A percentile compares a stretch with the other conserved stretches of the same genome.
Evolutionary conservation across 1,139 yeast genomes (phyloP).

Genomic region (Hyphopichia khmerensis): DNA sequence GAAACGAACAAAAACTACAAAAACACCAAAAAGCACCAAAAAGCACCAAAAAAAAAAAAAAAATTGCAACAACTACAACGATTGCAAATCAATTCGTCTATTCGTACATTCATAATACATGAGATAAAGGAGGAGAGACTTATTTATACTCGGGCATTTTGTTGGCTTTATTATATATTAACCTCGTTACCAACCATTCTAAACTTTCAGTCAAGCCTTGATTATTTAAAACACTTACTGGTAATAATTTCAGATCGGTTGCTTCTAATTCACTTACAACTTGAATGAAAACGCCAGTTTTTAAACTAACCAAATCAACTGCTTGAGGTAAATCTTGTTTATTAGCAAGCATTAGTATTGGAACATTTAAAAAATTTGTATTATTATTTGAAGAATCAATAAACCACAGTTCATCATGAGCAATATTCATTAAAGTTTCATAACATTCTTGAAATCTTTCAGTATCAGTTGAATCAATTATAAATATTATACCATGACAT

Average conservation of each 20-base stretch:
- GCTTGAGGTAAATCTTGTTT: slow-evolving; percentile 82
- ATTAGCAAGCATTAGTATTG: slow-evolving; percentile 90
- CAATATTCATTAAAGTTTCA: slow-evolving; percentile 50
- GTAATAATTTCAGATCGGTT: slow-evolving; percentile 84
- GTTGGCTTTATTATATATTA: slow-evolving; percentile 71
- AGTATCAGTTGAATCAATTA: slow-evolving; percentile 87
- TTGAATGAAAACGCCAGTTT: slow-evolving; percentile 75
- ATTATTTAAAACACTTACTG: slow-evolving; percentile 84
- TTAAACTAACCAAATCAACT: slow-evolving; percentile 76
- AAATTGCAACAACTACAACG: too few relatives aligned
- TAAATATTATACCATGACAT: slow-evolving; percentile 89
- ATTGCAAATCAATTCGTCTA: too few relatives aligned
- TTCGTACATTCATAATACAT: background rate
- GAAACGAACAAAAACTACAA: too few relatives aligned
- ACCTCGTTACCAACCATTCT: slow-evolving; percentile 81
- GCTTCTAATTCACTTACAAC: slow-evolving; percentile 83
- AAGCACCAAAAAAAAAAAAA: too few relatives aligned
- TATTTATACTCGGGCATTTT: slow-evolving; percentile 63
- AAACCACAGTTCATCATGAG: slow-evolving; percentile 44
- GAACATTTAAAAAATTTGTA: slow-evolving; percentile 56
- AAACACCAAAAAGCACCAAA: too few relatives aligned
- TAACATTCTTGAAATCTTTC: slow-evolving; percentile 82
- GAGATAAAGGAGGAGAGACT: slow-evolving; percentile 1
- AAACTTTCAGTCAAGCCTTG: slow-evolving; percentile 84
- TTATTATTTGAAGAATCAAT: slow-evolving; percentile 48